Conservation (phyloP, 2,329 filamentous ascomycete genomes). For the Diaporthe ilicicola region DNA sequence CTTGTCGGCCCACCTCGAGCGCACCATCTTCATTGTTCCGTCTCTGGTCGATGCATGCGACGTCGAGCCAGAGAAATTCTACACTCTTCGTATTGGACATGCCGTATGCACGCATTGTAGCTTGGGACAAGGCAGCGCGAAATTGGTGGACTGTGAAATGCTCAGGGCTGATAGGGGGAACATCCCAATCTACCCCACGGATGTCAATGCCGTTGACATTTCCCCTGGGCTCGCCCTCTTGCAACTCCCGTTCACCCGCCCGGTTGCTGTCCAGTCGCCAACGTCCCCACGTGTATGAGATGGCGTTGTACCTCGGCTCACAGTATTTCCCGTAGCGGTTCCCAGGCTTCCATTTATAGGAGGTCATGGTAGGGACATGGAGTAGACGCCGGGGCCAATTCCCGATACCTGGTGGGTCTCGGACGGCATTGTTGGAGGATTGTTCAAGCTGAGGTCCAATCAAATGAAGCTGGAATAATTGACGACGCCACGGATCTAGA, state of each 20-base stretch:
- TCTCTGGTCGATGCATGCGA: background rate
- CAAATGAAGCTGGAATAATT: too few species aligned
- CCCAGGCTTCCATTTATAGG: background rate
- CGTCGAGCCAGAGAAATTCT: background rate
- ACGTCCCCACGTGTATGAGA: background rate
- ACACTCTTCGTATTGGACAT: background rate
- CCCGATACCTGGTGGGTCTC: too few species aligned
- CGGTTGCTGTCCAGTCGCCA: too few species aligned
- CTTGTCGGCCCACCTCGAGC: too few species aligned
- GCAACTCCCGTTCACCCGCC: too few species aligned
- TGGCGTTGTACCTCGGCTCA: background rate
- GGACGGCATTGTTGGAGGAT: too few species aligned
- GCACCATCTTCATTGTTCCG: too few species aligned
- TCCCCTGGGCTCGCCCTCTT: too few species aligned
- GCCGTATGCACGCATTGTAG: too few species aligned
- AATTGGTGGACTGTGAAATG: background rate
- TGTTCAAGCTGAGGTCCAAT: too few species aligned
- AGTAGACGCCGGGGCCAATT: background rate
- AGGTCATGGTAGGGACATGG: background rate
- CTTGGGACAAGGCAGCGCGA: too few species aligned
- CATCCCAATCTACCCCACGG: background rate
- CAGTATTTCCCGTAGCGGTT: background rate
- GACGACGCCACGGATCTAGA: too few species aligned
- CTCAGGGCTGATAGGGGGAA: background rate
- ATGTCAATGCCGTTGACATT: background rate